Base-by-base conservation (phyloP, 2,329 filamentous ascomycete genomes). In the Fusarium globosum region DNA sequence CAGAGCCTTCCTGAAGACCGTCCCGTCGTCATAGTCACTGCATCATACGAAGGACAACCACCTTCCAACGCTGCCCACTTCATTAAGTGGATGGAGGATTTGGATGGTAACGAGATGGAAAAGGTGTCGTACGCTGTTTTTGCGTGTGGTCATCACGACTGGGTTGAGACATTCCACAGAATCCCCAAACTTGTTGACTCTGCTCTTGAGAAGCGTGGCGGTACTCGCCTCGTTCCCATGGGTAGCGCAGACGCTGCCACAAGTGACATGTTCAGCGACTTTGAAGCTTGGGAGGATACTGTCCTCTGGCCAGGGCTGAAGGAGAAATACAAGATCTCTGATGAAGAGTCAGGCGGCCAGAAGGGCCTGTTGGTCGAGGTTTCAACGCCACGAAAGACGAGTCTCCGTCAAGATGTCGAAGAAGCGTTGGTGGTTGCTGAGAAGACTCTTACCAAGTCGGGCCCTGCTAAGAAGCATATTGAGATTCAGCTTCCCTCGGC, bases 11-110 rank as follows among this genome's bases (percentile, higher is more conserved):
- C 91, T 0, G 89, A 85, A 56, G 85, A 88, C 33, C 85, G 87
- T 12, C 92, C 92, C 0, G 86, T 93, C 0, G 83, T 94, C 30
- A 86, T 95, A 55, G 86, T 95, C 70, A 91, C 90, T 1, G 88
- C 93, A 1, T 91, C 90, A 2, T 95, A 95, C 74, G 93, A 95
- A 76, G 93, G 93, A 2, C 86, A 93, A 61, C 91, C 93, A 0
- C 89, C 92, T 0, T 91, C 94, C 69, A 94, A 95, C 69, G 93
- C 93, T 0, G 86, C 84, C 0, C 86, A 89, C 55, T 95, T 95
- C 75, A 87, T 91, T 30, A 83, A 86, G 23, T 95, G 93, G 93
- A 80, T 94, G 11, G 85, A 90, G 72, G 67, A 65, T 7, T 21
- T 77, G 11, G 83, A 77, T 18, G 82, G 88, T 16, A 83, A 87